Conservation (phyloP, 768 basidiomycete species). For the Leucocoprinus sp. region DNA sequence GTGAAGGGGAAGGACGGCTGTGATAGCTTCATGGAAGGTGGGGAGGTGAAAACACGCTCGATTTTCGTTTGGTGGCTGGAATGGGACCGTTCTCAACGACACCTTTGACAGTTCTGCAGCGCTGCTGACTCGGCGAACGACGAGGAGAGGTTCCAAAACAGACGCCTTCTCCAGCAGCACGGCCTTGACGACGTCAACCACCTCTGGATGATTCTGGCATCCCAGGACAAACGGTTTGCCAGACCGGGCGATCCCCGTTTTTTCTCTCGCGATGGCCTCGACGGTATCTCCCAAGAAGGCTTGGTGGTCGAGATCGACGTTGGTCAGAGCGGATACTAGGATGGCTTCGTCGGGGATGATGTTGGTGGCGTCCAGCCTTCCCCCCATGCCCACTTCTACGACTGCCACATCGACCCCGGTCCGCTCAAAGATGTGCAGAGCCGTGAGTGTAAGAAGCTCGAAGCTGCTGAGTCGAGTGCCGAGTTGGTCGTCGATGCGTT, state of each 20-base stretch:
- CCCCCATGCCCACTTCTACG: slow-evolving; percentile 94
- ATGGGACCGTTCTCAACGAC: slow-evolving; percentile 15
- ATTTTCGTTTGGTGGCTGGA: slow-evolving; percentile 30
- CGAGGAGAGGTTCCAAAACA: slow-evolving; percentile 24
- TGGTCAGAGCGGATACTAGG: slow-evolving; percentile 72
- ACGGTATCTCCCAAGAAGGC: slow-evolving; percentile 77
- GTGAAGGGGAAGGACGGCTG: slow-evolving; percentile 52
- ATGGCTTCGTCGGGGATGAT: slow-evolving; percentile 63
- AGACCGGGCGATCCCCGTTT: slow-evolving; percentile 68
- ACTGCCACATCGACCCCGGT: slow-evolving; percentile 71
- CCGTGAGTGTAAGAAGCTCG: slow-evolving; percentile 79
- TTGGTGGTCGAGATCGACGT: slow-evolving; percentile 92
- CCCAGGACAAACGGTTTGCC: slow-evolving; percentile 62
- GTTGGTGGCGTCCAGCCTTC: slow-evolving; percentile 89
- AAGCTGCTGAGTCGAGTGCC: slow-evolving; percentile 57
- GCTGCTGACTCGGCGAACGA: slow-evolving; percentile 32
- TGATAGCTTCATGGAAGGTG: slow-evolving; percentile 36
- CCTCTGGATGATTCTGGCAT: slow-evolving; percentile 44
- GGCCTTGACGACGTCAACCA: slow-evolving; percentile 38
- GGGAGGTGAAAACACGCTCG: slow-evolving; percentile 35
- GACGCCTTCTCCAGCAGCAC: slow-evolving; percentile 40
- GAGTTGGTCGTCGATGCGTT: slow-evolving; percentile 35
- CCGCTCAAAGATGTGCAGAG: slow-evolving; percentile 67
- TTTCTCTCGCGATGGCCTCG: slow-evolving; percentile 69
- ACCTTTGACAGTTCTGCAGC: slow-evolving; percentile 25